Percentiles rank a stretch among this genome's conserved stretches.
phyloP scores from a whole-genome alignment of 306 rosid genomes.

The Casuarina equisetifolia region DNA sequence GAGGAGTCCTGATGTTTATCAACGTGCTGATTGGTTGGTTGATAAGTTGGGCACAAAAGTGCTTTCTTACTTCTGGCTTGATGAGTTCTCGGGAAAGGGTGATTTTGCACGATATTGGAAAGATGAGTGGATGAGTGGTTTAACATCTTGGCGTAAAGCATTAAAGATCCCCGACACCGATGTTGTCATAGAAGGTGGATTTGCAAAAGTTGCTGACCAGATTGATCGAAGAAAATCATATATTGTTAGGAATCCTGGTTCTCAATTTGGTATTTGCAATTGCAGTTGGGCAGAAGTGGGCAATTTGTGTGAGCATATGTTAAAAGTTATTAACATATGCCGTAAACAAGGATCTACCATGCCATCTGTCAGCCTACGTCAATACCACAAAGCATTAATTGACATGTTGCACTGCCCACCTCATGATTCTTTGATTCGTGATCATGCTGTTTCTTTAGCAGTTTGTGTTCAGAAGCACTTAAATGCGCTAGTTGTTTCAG shows the following conservation, averaged over 20 bases:
- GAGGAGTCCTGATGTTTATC: slow-evolving; percentile 57
- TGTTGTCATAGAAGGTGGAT: slow-evolving; percentile 54
- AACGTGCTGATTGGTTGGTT: slow-evolving; percentile 78
- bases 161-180: slow-evolving; percentile 66
- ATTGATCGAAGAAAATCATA: slow-evolving; percentile 47
- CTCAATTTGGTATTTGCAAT: slow-evolving; percentile 66
- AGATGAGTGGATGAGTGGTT: slow-evolving; percentile 85
- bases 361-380: slow-evolving; percentile 66
- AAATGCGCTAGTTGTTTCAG: slow-evolving; percentile 41
- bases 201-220: slow-evolving; percentile 62
- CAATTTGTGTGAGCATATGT: slow-evolving; percentile 74
- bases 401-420: slow-evolving; percentile 73
- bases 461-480: slow-evolving; percentile 71
- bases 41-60: slow-evolving; percentile 85
- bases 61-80: slow-evolving; percentile 91
- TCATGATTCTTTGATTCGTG: slow-evolving; percentile 75
- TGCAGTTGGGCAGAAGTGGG: slow-evolving; percentile 86
- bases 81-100: slow-evolving; percentile 80
- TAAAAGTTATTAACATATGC: slow-evolving; percentile 57
- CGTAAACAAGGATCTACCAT: slow-evolving; percentile 39
- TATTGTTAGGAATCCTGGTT: slow-evolving; percentile 74
- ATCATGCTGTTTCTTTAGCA: slow-evolving; percentile 77
- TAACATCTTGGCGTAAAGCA: slow-evolving; percentile 86
- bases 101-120: slow-evolving; percentile 82
- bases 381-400: slow-evolving; percentile 62